Conservation (phyloP, 192 early-diverging fungal species). For the Anaeromyces robustus region DNA sequence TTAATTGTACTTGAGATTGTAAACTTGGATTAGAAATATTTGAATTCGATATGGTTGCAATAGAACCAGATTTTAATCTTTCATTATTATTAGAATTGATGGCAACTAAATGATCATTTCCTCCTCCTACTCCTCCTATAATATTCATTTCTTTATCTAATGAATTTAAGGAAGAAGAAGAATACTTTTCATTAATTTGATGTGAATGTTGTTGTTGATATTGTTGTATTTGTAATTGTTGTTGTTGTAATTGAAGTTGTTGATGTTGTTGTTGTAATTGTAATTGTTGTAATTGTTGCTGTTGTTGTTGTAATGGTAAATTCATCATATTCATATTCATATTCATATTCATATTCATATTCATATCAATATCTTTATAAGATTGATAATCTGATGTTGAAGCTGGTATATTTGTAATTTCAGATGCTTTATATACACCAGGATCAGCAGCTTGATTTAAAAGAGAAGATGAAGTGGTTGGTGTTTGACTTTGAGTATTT, state of each 20-base stretch:
- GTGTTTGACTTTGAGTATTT: background rate
- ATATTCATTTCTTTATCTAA: too few relatives aligned
- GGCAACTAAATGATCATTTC: background rate
- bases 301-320: too few relatives aligned
- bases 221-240: too few relatives aligned
- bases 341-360: background rate
- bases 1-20: background rate
- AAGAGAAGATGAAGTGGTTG: background rate
- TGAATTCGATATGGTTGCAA: background rate
- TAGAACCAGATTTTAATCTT: background rate
- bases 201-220: too few relatives aligned
- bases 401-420: background rate
- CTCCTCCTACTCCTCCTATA: too few relatives aligned
- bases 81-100: background rate
- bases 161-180: background rate
- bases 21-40: background rate
- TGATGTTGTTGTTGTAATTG: too few relatives aligned
- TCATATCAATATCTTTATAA: background rate
- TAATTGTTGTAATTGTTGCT: too few relatives aligned
- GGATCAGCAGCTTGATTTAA: background rate
- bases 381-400: background rate
- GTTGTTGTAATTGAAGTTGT: too few relatives aligned
- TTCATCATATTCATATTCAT: background rate
- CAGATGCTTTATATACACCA: background rate
- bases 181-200: background rate